Evolutionary conservation across 2,329 filamentous ascomycete species (phyloP).

Genomic region (Pyricularia sp.): DNA sequence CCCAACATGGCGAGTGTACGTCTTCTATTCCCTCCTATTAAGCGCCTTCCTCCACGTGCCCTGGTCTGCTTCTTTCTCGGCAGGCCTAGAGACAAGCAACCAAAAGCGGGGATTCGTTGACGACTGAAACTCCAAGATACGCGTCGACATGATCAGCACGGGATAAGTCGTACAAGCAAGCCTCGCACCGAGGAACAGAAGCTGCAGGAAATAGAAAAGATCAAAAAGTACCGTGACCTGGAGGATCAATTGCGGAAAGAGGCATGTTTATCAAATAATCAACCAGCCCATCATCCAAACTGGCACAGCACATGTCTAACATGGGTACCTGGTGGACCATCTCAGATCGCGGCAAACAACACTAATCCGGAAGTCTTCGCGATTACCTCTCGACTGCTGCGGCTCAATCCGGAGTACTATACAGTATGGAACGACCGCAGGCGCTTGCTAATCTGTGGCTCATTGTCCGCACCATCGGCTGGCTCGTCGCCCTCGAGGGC

Average conservation of each 20-base stretch:
- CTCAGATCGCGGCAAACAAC: constrained; percentile 31
- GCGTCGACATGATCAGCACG: constrained; percentile 56
- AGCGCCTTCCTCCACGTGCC: not conserved
- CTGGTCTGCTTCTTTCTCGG: not conserved
- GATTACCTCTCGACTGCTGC: constrained; percentile 63
- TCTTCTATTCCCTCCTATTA: not conserved
- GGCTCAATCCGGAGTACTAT: constrained; percentile 80
- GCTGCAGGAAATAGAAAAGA: constrained; percentile 64
- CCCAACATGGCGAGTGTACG: constrained; percentile 10
- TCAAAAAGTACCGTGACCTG: constrained; percentile 64
- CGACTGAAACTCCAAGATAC: not conserved
- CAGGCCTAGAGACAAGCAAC: not conserved
- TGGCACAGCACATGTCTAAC: constrained; percentile 7
- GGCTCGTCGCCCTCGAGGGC: constrained; percentile 43
- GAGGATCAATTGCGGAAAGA: constrained; percentile 59
- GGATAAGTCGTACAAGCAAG: constrained; percentile 61
- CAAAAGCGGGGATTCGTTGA: constrained; percentile 1
- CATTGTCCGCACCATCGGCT: constrained; percentile 43
- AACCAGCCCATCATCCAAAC: not conserved
- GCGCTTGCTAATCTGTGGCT: constrained; percentile 51
- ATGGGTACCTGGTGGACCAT: not conserved
- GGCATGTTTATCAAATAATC: constrained; percentile 28
- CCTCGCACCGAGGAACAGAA: constrained; percentile 60
- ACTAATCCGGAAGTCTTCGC: constrained; percentile 50
- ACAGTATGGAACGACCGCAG: constrained; percentile 87